Base-by-base conservation (phyloP, 371 early-diverging fungal genomes). In the Gilbertella persicaria region DNA sequence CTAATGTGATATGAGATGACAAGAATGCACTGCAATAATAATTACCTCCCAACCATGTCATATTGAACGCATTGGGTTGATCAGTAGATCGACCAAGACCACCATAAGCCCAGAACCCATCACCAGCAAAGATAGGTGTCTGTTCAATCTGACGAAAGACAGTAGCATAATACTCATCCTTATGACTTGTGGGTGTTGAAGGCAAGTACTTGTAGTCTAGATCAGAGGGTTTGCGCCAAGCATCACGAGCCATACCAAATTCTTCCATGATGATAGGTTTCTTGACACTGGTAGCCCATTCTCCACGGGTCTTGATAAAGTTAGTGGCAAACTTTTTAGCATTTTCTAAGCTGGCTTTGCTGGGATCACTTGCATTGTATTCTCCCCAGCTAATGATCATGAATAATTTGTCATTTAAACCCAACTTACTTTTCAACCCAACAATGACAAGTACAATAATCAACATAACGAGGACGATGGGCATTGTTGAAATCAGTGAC, bases 231-330 rank as follows among this genome's bases (percentile, higher is more conserved):
- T 62, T 45, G 10, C 56, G 52, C 65, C 68, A 75, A 12, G 71
- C 76, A 43, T 83, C 83, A 16, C 81, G 65, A 24, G 80, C 75
- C 67, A 79, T 67, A 26, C 84, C 84, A 62, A 75, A 84, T 57
- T 84, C 84, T 60, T 78, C 84, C 36, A 84, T 35, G 2, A 82
- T 53, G 12, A 84, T 54, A 0, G 84, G 84, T 50, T 84, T 84
- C 0, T 62, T 42, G 17, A 84, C 37, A 3, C 41, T 48, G 1
- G 29, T 30, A 1, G 80, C 62, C 82, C 84, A 83, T 30, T 66
- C 50, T 14, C 62, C 48, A 19, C 67, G 54, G 14, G 60, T 62
- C 2, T 52, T 20, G 13, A 80, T 46, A 28, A 56, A 71, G 5
- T 56, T 53, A n/a, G 42, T 26, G 10, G 62, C 66, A 55, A 67